phyloP scores from a whole-genome alignment of 306 rosid genomes.

The Trichosanthes cucumerina region DNA sequence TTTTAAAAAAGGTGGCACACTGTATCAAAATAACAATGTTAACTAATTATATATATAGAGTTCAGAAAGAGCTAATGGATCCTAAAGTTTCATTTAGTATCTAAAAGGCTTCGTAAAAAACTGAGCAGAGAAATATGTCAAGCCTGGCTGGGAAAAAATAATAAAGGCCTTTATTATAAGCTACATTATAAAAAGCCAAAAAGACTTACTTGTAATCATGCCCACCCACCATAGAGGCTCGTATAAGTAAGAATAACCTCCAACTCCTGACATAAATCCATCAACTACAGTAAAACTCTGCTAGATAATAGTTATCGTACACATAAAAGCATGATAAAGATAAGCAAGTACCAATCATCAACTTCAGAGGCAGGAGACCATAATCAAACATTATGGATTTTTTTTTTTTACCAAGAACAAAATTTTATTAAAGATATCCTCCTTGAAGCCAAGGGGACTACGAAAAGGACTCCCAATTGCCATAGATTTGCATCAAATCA shows the following conservation, averaged over 20 bases:
- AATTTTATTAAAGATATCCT: not conserved
- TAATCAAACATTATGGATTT: not conserved
- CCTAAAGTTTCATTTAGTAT: not conserved
- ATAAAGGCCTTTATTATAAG: not conserved
- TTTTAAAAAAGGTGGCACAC: not conserved
- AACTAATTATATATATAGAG: not conserved
- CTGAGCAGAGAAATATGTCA: not conserved
- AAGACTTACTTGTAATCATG: conserved; percentile 92
- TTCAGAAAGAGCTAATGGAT: not conserved
- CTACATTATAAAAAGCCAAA: conserved; percentile 11
- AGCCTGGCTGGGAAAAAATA: not conserved
- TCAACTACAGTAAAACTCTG: conserved; percentile 11
- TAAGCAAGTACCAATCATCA: conserved; percentile 1
- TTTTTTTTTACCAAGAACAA: not conserved
- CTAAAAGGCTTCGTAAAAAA: not conserved
- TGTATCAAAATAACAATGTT: not conserved
- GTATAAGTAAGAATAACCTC: conserved; percentile 95
- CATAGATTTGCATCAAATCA: not conserved
- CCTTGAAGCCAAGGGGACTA: not conserved
- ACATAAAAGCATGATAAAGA: not conserved
- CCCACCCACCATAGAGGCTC: conserved; percentile 99
- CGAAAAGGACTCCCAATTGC: not conserved
- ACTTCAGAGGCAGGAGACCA: not conserved
- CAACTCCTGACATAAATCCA: conserved; percentile 49
- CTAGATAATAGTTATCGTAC: not conserved